Percentiles rank a stretch among this genome's conserved stretches.
Evolutionary conservation across 768 basidiomycete species (phyloP).

Genomic region (Agaricus subrufescens): DNA sequence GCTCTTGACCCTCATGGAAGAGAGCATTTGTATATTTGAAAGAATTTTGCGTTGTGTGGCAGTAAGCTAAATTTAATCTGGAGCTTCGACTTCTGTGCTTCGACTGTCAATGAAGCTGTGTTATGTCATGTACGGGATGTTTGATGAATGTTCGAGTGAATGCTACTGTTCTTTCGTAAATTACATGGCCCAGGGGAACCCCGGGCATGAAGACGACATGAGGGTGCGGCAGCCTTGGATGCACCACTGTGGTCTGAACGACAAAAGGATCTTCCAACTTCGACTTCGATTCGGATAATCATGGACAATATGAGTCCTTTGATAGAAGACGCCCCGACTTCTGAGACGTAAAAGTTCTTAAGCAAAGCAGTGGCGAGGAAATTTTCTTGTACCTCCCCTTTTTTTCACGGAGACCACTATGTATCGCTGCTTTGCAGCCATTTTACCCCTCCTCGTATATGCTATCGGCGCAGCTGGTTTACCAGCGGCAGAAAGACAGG

Average conservation of each 20-base stretch:
- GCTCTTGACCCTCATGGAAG: conserved; percentile 4
- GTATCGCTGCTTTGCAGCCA: background rate
- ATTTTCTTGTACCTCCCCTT: background rate
- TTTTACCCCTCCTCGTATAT: background rate
- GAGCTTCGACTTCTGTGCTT: background rate
- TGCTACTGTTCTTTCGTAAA: too few species aligned
- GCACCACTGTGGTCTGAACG: too few species aligned
- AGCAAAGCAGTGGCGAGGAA: background rate
- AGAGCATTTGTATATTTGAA: background rate
- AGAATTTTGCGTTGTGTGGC: background rate
- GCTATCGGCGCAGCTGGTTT: background rate
- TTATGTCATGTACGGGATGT: too few species aligned
- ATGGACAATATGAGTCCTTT: background rate
- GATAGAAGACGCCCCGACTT: background rate
- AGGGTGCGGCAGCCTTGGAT: too few species aligned
- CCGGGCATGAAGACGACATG: too few species aligned
- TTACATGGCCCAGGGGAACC: too few species aligned
- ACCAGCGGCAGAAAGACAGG: background rate
- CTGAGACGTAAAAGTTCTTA: background rate
- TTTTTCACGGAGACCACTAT: background rate
- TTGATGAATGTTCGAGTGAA: too few species aligned
- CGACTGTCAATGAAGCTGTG: too few species aligned
- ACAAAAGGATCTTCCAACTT: too few species aligned
- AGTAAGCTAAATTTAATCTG: background rate
- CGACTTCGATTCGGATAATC: background rate